Base-by-base conservation (phyloP, 2,329 filamentous ascomycete genomes). In the Colletotrichum godetiae region DNA sequence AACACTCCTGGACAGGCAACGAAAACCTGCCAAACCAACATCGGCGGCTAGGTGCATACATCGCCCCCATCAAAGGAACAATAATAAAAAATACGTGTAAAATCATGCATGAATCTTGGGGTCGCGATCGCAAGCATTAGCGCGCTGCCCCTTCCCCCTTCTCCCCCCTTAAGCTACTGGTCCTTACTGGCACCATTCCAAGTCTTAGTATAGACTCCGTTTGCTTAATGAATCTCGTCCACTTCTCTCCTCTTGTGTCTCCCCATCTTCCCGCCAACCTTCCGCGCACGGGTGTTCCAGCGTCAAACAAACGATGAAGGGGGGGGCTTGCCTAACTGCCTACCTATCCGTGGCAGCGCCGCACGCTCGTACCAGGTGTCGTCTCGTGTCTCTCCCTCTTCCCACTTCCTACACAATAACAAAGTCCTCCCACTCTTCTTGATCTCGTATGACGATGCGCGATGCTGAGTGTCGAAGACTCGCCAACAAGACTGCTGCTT, bases 301-400 rank as follows among this genome's bases (percentile, higher is more conserved):
- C 64, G 56, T 68, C 57, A 58, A 58, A 68, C 68, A 57, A 68
- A 68, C 64, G 35, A 52, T 29, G 37, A 42, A 42, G 37, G 37
- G 37, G 37, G 37, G 37, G 35, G 35, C 13, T 37, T 46, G 42
- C 42, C 4, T 27, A 4, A 2, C 27, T 27, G 4, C 35, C 35
- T 13, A 37, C 12, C 15, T 19, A 10, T 15, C 42, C 42, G 42
- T 46, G 42, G 22, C 12, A 52, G 12, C 29, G 27, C 24, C 49
- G 35, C 67, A 37, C 29, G 35, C 49, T 37, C 57, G 8, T n/a
- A 22, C 59, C 58, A 55, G 37, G 42, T 66, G 55, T 70, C 68
- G 61, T 67, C 63, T 61, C 57, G 46, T 63, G 6, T 60, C 42
- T 60, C 52, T n/a, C 42, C n/a, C 19, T n/a, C 19, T n/a, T 37